Conservation (phyloP, 768 basidiomycete genomes). For the Termitomyces sp. region DNA sequence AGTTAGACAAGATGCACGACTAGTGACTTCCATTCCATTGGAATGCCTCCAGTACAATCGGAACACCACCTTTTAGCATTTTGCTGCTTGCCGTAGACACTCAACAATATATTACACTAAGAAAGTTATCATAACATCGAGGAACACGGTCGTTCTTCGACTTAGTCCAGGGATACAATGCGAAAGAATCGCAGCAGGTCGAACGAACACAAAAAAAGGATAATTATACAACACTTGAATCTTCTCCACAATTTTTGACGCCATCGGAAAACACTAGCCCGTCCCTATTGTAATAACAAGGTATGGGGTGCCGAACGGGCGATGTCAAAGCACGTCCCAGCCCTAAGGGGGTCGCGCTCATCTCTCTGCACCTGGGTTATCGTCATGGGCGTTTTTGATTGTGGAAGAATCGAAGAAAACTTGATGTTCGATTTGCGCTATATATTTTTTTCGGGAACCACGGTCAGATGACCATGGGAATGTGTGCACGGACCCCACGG, state of each 20-base stretch:
- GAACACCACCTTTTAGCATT: background rate
- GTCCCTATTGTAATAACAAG: slow-evolving; percentile 59
- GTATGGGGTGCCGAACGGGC: slow-evolving; percentile 57
- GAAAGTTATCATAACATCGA: too few relatives aligned
- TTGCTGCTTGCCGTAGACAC: background rate
- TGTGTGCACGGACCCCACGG: background rate
- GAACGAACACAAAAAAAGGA: background rate
- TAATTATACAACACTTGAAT: background rate
- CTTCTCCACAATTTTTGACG: slow-evolving; percentile 26
- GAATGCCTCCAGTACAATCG: background rate
- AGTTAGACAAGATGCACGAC: too few relatives aligned
- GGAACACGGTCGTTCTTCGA: too few relatives aligned
- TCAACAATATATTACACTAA: background rate
- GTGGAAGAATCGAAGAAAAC: slow-evolving; percentile 37
- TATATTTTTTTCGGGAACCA: slow-evolving; percentile 10
- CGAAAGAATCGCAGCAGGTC: background rate
- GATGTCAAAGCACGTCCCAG: slow-evolving; percentile 50
- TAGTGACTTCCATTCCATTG: background rate
- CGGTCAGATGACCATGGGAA: slow-evolving; percentile 13
- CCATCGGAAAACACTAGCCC: slow-evolving; percentile 51
- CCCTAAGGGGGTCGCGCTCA: slow-evolving; percentile 41
- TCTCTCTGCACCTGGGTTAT: slow-evolving; percentile 53
- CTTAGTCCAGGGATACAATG: too few relatives aligned
- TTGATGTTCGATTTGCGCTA: background rate
- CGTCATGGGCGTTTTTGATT: slow-evolving; percentile 47